Conservation (phyloP, 1,284 basidiomycete genomes). For the Trichosporon sp. region DNA sequence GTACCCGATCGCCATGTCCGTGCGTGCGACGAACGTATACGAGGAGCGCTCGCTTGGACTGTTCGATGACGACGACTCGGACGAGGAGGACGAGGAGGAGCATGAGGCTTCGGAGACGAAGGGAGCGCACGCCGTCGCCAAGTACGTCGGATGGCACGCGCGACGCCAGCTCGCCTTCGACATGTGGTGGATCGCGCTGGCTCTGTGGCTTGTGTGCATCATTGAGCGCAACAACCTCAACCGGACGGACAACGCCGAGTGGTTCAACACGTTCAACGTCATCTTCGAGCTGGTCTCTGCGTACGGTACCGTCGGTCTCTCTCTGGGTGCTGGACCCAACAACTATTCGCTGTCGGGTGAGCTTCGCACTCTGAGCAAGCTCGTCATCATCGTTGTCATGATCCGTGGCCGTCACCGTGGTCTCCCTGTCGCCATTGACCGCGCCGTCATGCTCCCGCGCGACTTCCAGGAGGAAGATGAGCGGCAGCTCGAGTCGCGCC, state of each 20-base stretch:
- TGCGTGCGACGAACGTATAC: constrained; percentile 98
- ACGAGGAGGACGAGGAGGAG: constrained; percentile 53
- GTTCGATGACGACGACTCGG: constrained; percentile 63
- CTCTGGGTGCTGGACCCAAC: constrained; percentile 69
- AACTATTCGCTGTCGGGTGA: constrained; percentile 48
- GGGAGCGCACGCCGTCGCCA: constrained; percentile 54
- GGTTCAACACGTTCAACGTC: constrained; percentile 79
- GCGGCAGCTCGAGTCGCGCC: constrained; percentile 43
- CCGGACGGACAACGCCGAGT: constrained; percentile 61
- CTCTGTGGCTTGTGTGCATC: constrained; percentile 79
- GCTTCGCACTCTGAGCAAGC: constrained; percentile 48
- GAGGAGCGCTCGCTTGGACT: constrained; percentile 85
- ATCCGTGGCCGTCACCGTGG: constrained; percentile 52
- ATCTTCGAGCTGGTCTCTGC: constrained; percentile 69
- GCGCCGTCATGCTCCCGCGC: constrained; percentile 55
- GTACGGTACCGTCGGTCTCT: constrained; percentile 87
- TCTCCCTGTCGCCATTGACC: constrained; percentile 54
- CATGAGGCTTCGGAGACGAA: constrained; percentile 48
- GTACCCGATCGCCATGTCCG: constrained; percentile 66
- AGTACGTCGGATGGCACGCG: constrained; percentile 61
- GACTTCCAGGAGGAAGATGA: constrained; percentile 53
- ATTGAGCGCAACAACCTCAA: constrained; percentile 72
- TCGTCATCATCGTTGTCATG: constrained; percentile 51
- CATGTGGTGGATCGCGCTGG: constrained; percentile 85
- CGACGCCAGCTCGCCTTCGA: constrained; percentile 87